Conservation (phyloP, 805 yeast genomes). For the Pichia insulana region DNA sequence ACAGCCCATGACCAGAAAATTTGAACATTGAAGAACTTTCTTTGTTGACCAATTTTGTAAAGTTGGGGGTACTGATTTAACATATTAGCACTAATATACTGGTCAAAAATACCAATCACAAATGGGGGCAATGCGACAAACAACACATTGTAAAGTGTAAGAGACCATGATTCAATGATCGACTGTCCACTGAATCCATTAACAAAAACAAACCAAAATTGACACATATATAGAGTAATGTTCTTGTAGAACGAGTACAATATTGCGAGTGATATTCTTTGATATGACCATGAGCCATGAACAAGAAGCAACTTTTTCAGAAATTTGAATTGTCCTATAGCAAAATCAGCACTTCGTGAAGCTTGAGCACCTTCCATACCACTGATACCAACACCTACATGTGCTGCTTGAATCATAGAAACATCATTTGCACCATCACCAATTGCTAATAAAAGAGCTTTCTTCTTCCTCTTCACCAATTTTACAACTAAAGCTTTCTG, state of each 20-base stretch:
- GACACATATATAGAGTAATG: slow-evolving; percentile 93
- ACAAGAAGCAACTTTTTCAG: slow-evolving; percentile 76
- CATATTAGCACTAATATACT: slow-evolving; percentile 84
- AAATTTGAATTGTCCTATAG: slow-evolving; percentile 91
- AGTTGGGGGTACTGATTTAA: slow-evolving; percentile 88
- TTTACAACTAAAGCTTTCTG: slow-evolving; percentile 96
- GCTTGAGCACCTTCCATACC: slow-evolving; percentile 99
- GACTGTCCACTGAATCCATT: slow-evolving; percentile 95
- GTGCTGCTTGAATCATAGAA: slow-evolving; percentile 98
- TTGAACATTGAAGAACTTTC: slow-evolving; percentile 79
- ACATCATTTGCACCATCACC: slow-evolving; percentile 99
- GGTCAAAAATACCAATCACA: slow-evolving; percentile 94
- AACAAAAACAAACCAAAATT: slow-evolving; percentile 93
- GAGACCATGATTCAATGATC: slow-evolving; percentile 94
- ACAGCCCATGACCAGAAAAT: slow-evolving; percentile 97
- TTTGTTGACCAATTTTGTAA: slow-evolving; percentile 82
- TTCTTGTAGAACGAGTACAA: slow-evolving; percentile 93
- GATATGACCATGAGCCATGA: slow-evolving; percentile 98
- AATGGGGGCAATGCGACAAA: slow-evolving; percentile 95
- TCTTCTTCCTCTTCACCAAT: slow-evolving; percentile 76
- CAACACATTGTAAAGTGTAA: slow-evolving; percentile 89
- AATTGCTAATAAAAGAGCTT: slow-evolving; percentile 74
- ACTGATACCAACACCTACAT: slow-evolving; percentile 97
- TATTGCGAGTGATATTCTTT: slow-evolving; percentile 85
- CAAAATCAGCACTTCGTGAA: slow-evolving; percentile 94